Conservation (phyloP, 176 grass and related monocot genomes). For the Rhynchospora tenuis region DNA sequence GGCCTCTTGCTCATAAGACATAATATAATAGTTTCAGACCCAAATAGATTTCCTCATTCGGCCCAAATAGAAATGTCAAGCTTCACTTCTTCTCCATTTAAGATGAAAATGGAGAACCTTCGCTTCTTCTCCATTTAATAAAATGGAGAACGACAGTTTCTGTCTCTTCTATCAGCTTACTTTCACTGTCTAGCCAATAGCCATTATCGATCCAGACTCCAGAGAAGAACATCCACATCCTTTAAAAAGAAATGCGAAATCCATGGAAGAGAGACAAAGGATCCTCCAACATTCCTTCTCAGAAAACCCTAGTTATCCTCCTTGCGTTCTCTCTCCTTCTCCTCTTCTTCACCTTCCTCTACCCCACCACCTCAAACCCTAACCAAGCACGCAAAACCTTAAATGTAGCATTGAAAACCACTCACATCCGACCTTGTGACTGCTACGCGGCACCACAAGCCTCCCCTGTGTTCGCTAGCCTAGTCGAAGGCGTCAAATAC, state of each 20-base stretch:
- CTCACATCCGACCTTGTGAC: conserved; percentile 42
- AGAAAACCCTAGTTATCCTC: conserved; percentile 19
- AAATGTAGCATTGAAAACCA: background rate
- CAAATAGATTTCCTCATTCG: no score
- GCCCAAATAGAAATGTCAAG: no score
- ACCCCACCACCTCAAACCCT: conserved; percentile 35
- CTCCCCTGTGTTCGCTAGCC: conserved; percentile 73
- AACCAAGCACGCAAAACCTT: background rate
- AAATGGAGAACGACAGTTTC: no score
- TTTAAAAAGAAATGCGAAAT: conserved; percentile 17
- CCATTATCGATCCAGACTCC: background rate
- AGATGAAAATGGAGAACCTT: no score
- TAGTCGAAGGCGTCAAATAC: conserved; percentile 68
- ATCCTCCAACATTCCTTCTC: background rate
- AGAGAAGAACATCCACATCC: background rate
- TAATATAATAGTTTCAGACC: no score
- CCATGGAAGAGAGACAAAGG: conserved; percentile 22
- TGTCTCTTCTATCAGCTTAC: background rate
- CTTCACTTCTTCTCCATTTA: no score
- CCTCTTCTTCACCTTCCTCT: conserved; percentile 45
- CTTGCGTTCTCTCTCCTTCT: conserved; percentile 30
- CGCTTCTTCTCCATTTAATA: no score
- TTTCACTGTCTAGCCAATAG: background rate
- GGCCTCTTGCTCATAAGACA: no score
- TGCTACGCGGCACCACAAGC: conserved; percentile 79